Conservation (phyloP, 2,329 filamentous ascomycete genomes). For the Pseudocercospora fuligena region DNA sequence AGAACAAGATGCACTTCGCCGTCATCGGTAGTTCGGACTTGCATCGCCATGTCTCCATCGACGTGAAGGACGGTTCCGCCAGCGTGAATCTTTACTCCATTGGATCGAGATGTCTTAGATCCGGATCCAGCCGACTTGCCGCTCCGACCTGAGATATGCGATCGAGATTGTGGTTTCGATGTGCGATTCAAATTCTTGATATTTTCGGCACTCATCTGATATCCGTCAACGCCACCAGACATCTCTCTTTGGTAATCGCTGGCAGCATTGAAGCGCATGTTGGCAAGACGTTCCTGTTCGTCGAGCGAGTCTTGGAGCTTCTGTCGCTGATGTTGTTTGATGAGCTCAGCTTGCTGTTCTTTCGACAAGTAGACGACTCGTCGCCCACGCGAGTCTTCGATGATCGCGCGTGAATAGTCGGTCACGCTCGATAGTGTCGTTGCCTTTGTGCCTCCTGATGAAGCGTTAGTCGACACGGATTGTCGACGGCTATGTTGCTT, state of each 20-base stretch:
- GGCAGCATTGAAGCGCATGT: background rate
- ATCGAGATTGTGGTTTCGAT: slow-evolving; percentile 24
- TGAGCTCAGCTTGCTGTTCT: slow-evolving; percentile 30
- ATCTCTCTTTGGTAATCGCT: slow-evolving; percentile 33
- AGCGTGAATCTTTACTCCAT: slow-evolving; percentile 33
- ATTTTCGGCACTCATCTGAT: slow-evolving; percentile 38
- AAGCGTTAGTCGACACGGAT: slow-evolving; percentile 38
- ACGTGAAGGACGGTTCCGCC: slow-evolving; percentile 37
- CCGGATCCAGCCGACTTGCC: slow-evolving; percentile 33
- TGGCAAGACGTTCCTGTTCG: slow-evolving; percentile 30
- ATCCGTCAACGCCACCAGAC: slow-evolving; percentile 26
- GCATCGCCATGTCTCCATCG: slow-evolving; percentile 34
- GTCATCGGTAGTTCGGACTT: slow-evolving; percentile 34
- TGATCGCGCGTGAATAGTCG: slow-evolving; percentile 33
- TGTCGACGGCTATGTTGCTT: slow-evolving; percentile 37
- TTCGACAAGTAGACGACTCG: slow-evolving; percentile 34
- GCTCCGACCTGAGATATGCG: slow-evolving; percentile 35
- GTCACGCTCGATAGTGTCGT: slow-evolving; percentile 31
- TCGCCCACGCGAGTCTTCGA: slow-evolving; percentile 35
- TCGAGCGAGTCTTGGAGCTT: slow-evolving; percentile 24
- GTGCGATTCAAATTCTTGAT: slow-evolving; percentile 31
- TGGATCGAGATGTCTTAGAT: slow-evolving; percentile 27
- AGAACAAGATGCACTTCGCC: slow-evolving; percentile 33
- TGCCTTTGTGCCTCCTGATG: slow-evolving; percentile 39
- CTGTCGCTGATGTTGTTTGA: slow-evolving; percentile 23